These are phyloP conservation scores for Pseudevernia furfuracea DNA, from an alignment of 495 filamentous ascomycete species.

Conservation along the genomic window DNA sequence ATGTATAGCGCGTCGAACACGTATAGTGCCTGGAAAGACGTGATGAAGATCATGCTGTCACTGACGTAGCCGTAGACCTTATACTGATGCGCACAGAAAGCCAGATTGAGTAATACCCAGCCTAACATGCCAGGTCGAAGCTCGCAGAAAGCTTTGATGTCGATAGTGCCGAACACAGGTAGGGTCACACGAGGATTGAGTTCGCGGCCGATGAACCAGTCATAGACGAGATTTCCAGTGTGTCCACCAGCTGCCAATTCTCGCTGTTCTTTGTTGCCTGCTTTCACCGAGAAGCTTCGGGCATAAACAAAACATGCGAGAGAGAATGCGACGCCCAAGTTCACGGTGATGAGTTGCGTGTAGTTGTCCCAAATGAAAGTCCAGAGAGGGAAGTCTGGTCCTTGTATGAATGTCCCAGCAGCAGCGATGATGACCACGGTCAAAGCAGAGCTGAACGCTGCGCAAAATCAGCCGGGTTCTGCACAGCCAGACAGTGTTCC, in stretches of 20 bases:
- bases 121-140: conserved; percentile 84
- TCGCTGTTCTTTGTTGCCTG: conserved; percentile 53
- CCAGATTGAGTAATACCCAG: conserved; percentile 80
- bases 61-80: conserved; percentile 71
- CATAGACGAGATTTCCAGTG: conserved; percentile 81
- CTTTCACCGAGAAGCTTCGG: conserved; percentile 69
- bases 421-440: conserved; percentile 59
- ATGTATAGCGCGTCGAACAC: conserved; percentile 81
- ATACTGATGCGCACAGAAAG: conserved; percentile 85
- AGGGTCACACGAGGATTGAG: conserved; percentile 83
- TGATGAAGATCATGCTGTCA: conserved; percentile 79
- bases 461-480: conserved; percentile 12
- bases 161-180: conserved; percentile 72
- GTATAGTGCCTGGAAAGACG: conserved; percentile 72
- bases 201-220: conserved; percentile 96
- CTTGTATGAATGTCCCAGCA: conserved; percentile 66
- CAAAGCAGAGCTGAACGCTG: conserved; percentile 71
- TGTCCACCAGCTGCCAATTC: conserved; percentile 75
- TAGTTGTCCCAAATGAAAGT: conserved; percentile 90
- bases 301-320: conserved; percentile 72
- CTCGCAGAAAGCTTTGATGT: conserved; percentile 88
- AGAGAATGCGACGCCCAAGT: conserved; percentile 62
- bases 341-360: conserved; percentile 72
- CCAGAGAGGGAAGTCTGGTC: conserved; percentile 80
- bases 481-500: conserved; percentile 4